Base-by-base conservation (phyloP, 192 early-diverging fungal genomes). In the Linderina pennispora region DNA sequence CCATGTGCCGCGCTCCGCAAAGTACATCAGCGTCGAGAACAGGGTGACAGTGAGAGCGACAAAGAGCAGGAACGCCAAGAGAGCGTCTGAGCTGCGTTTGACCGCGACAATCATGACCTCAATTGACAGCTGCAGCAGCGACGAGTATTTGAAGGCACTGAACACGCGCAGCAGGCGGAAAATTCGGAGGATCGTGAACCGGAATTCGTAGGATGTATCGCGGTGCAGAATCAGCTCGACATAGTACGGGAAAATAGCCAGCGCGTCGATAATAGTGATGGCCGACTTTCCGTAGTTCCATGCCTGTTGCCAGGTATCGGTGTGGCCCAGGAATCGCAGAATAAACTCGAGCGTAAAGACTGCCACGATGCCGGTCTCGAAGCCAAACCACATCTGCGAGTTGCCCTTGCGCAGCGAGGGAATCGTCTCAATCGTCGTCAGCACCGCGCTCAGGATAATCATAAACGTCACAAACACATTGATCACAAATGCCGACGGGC, bases 21-120 rank as follows among this genome's bases (percentile, higher is more conserved):
- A 90, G 64, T 86, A 90, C 43, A 90, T 71, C 21, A 87, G 63
- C 1, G 84, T 83, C 9, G 85, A 85, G 38, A 87, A 86, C 19
- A 90, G 53, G 3, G 86, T 74, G 23, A 87, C 74, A 13, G 80
- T 81, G 23, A 84, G 78, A 13, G 86, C 75, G 32, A 85, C 56
- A 54, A 90, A 87, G 39, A 90, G 79, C 60, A 86, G 72, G 16
- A 90, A 58, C 0, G 85, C 87, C 24, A 78, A 67, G 17, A 90
- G 58, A 0, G 85, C 85, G 58, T 90, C 87, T 28, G 81, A 69
- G 46, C 81, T 83, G 35, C 85, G 66, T 51, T 82, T 82, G 13
- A 87, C 77, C 13, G 87, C 85, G 13, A 86, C 77, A 45, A 90
- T 80, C 80, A 90, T 82, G 37, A 90, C 87, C 34, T 90, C 87